phyloP scores from a whole-genome alignment of 208 protist genomes.

The Borovskyia barvae region DNA sequence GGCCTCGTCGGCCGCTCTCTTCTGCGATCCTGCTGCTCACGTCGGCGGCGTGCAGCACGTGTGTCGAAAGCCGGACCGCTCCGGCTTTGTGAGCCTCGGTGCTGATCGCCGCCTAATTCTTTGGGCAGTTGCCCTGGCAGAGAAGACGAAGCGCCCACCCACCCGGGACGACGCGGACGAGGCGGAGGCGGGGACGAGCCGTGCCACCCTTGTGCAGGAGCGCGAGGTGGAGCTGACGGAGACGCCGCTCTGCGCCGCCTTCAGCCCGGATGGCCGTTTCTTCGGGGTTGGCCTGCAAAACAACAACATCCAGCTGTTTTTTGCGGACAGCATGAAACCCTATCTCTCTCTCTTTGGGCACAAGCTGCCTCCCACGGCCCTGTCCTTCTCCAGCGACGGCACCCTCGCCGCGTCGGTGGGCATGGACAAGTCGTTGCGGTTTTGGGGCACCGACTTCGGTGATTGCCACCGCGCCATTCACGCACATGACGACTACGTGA shows the following conservation, averaged over 20 bases:
- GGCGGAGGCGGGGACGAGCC: background rate
- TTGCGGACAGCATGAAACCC: constrained; percentile 96
- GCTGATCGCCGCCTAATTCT: constrained; percentile 80
- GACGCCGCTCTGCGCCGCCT: constrained; percentile 86
- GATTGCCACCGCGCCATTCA: constrained; percentile 98
- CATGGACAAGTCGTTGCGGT: constrained; percentile 99
- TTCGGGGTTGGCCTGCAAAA: constrained; percentile 96
- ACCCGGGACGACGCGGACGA: background rate
- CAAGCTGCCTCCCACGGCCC: constrained; percentile 94
- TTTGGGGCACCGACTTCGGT: constrained; percentile 98
- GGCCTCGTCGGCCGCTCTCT: constrained; percentile 68
- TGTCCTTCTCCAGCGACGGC: constrained; percentile 94
- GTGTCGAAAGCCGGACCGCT: constrained; percentile 36
- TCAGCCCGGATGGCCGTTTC: constrained; percentile 81
- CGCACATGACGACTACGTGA: constrained; percentile 98
- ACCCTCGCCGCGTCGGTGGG: constrained; percentile 94
- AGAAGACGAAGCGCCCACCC: constrained; percentile 13
- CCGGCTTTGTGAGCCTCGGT: constrained; percentile 78
- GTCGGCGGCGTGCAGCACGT: constrained; percentile 78
- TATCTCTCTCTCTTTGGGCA: constrained; percentile 98
- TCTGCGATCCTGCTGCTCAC: constrained; percentile 84
- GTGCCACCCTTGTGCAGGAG: constrained; percentile 51
- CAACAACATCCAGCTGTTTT: constrained; percentile 98
- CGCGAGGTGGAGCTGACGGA: constrained; percentile 94
- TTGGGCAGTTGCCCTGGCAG: constrained; percentile 71